These are phyloP conservation scores for Colletotrichum tropicicola DNA, from an alignment of 2,329 filamentous ascomycete species.

Conservation along the genomic window DNA sequence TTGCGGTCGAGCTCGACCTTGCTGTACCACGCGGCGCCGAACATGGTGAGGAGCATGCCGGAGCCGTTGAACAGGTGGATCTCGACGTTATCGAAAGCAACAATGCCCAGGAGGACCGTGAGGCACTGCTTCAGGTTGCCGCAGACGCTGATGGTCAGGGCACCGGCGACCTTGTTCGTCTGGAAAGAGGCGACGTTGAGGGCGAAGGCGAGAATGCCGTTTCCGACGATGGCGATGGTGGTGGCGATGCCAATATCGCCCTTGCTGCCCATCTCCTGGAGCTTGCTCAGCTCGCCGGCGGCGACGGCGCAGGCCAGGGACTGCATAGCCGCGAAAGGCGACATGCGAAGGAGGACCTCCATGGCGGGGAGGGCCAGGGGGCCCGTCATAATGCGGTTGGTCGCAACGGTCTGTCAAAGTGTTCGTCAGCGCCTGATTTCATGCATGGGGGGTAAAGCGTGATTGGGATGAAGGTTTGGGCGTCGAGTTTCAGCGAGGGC, in stretches of 20 bases:
- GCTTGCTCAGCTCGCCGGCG: conserved; percentile 60
- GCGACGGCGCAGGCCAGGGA: conserved; percentile 60
- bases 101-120: conserved; percentile 62
- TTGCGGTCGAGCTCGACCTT: conserved; percentile 64
- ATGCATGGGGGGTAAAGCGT: neutral
- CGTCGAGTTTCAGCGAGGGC: conserved; percentile 13
- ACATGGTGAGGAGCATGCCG: conserved; percentile 63
- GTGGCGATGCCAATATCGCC: conserved; percentile 45
- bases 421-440: conserved; percentile 9
- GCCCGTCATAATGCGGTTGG: conserved; percentile 72
- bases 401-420: conserved; percentile 60
- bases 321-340: conserved; percentile 66
- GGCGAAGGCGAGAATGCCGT: conserved; percentile 63
- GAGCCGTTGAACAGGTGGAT: conserved; percentile 63
- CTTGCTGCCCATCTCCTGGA: conserved; percentile 45
- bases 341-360: conserved; percentile 71
- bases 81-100: conserved; percentile 57
- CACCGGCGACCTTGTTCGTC: conserved; percentile 66
- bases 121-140: conserved; percentile 68
- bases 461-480: conserved; percentile 10
- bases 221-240: conserved; percentile 54
- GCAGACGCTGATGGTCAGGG: conserved; percentile 67
- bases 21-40: conserved; percentile 66
- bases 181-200: conserved; percentile 67
- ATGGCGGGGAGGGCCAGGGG: conserved; percentile 64